These are phyloP conservation scores for Solanum microdontum DNA, from an alignment of 257 asterid species.

Conservation along the genomic window DNA sequence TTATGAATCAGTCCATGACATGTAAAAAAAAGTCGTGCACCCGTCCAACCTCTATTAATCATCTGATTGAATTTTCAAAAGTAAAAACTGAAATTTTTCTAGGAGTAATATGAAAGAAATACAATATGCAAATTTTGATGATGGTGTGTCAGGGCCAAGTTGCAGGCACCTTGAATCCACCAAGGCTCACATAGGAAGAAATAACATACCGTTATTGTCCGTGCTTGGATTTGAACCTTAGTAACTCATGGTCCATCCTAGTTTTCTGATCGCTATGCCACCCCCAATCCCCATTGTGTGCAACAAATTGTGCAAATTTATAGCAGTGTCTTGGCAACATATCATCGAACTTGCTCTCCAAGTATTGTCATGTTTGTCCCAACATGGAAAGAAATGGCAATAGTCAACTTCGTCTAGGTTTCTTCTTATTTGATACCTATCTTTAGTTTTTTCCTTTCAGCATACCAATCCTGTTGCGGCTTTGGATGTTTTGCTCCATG, in stretches of 20 bases:
- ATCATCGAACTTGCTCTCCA: background rate
- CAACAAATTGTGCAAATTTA: background rate
- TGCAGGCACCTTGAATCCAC: background rate
- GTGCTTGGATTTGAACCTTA: background rate
- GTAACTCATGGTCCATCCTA: background rate
- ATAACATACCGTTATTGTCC: background rate
- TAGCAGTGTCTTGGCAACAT: background rate
- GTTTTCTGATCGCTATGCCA: background rate
- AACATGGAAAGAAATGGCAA: background rate
- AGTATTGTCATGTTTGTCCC: background rate
- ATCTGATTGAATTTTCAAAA: background rate
- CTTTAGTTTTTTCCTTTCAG: background rate
- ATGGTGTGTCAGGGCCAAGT: background rate
- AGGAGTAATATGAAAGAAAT: background rate
- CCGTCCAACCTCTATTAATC: background rate
- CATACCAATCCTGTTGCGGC: background rate
- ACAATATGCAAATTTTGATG: background rate
- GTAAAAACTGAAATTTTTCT: background rate
- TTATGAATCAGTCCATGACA: background rate
- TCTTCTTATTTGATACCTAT: background rate
- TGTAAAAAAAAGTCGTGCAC: background rate
- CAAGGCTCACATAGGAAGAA: background rate
- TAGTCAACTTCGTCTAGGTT: background rate
- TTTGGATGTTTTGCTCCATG: background rate
- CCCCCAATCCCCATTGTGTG: background rate